These are phyloP conservation scores for Tremellales sp. DNA, from an alignment of 1,284 basidiomycete genomes.

Conservation along the genomic window DNA sequence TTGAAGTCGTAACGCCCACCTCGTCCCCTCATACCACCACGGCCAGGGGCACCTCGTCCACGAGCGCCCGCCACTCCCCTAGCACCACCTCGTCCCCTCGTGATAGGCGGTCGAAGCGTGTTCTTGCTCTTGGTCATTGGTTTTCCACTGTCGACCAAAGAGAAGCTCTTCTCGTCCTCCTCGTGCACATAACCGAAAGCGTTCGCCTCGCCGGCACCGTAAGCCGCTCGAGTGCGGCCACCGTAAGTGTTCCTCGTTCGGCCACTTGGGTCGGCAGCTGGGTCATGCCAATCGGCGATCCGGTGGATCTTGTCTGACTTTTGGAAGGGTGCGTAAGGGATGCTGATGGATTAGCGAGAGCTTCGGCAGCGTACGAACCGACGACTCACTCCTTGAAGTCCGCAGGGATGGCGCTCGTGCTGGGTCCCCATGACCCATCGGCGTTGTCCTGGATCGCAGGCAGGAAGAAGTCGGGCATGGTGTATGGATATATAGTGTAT, in stretches of 20 bases:
- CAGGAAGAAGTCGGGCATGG: constrained; percentile 43
- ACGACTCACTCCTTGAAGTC: constrained; percentile 49
- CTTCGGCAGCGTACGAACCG: not conserved
- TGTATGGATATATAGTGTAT: constrained; percentile 16
- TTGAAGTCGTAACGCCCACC: constrained; percentile 62
- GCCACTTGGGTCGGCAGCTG: constrained; percentile 52
- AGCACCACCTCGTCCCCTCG: constrained; percentile 25
- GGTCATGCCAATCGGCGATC: constrained; percentile 90
- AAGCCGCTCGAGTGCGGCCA: constrained; percentile 47
- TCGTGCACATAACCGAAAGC: constrained; percentile 99
- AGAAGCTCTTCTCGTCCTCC: constrained; percentile 97
- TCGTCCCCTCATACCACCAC: constrained; percentile 61
- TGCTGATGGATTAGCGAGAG: constrained; percentile 45
- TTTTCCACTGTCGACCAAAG: constrained; percentile 74
- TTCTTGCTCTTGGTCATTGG: constrained; percentile 15
- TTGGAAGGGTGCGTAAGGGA: constrained; percentile 94
- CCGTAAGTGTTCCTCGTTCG: constrained; percentile 54
- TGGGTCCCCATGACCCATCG: constrained; percentile 50
- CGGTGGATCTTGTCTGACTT: constrained; percentile 97
- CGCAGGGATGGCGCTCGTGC: constrained; percentile 40
- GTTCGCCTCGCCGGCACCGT: constrained; percentile 63
- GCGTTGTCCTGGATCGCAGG: constrained; percentile 49
- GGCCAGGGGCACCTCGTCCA: constrained; percentile 40
- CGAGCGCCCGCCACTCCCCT: constrained; percentile 48
- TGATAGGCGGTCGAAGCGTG: constrained; percentile 9